Percentiles rank a stretch among this genome's conserved stretches.
These are phyloP conservation scores for Amylostereum areolatum DNA, from an alignment of 1,284 basidiomycete species.

Conservation along the genomic window DNA sequence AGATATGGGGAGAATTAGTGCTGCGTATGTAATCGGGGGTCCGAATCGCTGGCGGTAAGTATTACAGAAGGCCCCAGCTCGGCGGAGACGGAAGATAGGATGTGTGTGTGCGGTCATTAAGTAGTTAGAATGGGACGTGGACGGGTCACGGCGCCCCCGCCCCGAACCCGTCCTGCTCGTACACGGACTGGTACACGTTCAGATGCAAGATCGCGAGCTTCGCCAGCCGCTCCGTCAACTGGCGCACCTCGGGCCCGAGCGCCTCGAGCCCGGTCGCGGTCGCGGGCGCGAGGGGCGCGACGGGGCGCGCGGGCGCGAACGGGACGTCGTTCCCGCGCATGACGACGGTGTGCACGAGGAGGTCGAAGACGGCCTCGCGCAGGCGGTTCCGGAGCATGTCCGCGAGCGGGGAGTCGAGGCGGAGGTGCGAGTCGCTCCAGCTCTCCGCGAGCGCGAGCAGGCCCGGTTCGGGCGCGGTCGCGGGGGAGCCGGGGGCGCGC, in stretches of 20 bases:
- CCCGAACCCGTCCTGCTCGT: slow-evolving; percentile 62
- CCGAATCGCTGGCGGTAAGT: too few relatives aligned
- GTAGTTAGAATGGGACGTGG: too few relatives aligned
- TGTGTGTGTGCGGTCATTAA: too few relatives aligned
- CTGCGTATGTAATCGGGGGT: too few relatives aligned
- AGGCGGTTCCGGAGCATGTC: slow-evolving; percentile 53
- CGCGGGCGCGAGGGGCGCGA: slow-evolving; percentile 18
- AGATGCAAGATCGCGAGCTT: slow-evolving; percentile 68
- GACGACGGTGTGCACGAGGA: slow-evolving; percentile 48
- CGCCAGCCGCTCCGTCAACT: slow-evolving; percentile 62
- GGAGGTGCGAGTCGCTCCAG: slow-evolving; percentile 61
- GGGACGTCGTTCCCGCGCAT: slow-evolving; percentile 25
- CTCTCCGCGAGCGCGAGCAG: slow-evolving; percentile 53
- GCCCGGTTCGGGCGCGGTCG: slow-evolving; percentile 40
- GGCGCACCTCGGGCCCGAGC: slow-evolving; percentile 59
- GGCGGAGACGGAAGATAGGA: too few relatives aligned
- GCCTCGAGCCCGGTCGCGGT: slow-evolving; percentile 59
- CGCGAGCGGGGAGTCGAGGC: slow-evolving; percentile 44
- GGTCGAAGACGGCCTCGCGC: slow-evolving; percentile 56
- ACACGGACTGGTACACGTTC: slow-evolving; percentile 65
- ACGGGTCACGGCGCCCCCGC: too few relatives aligned
- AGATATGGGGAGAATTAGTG: too few relatives aligned
- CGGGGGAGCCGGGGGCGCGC: slow-evolving; percentile 13
- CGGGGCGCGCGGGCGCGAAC: too few relatives aligned
- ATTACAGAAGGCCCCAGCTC: too few relatives aligned